These are phyloP conservation scores for Trichoderma pleuroti DNA, from an alignment of 2,329 filamentous ascomycete genomes.

Conservation along the genomic window DNA sequence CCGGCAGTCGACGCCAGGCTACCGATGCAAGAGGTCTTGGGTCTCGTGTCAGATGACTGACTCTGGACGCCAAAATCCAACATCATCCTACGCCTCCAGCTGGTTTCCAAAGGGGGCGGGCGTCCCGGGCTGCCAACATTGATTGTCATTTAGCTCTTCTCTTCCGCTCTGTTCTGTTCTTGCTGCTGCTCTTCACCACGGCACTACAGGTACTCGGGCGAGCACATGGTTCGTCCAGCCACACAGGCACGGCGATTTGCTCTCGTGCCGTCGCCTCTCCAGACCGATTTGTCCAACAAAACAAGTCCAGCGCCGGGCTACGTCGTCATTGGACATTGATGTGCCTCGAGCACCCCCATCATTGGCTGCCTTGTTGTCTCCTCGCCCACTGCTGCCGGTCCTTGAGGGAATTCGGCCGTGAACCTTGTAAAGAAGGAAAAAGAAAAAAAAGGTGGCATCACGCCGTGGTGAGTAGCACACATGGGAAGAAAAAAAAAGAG, in stretches of 20 bases:
- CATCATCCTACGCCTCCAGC: neutral
- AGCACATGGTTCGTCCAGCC: neutral
- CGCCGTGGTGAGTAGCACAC: neutral
- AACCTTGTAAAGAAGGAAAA: neutral
- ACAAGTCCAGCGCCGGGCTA: neutral
- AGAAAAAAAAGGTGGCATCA: neutral
- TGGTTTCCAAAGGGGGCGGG: neutral
- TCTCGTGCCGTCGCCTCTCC: neutral
- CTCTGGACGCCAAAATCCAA: constrained; percentile 17
- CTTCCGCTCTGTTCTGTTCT: neutral
- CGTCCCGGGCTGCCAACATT: neutral
- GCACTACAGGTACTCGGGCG: neutral
- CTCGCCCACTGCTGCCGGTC: neutral
- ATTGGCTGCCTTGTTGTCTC: constrained; percentile 4
- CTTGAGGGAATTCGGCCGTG: neutral
- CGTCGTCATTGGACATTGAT: constrained; percentile 13
- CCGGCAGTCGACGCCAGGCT: constrained; percentile 10
- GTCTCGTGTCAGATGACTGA: constrained; percentile 17
- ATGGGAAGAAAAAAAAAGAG: neutral
- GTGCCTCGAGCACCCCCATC: neutral
- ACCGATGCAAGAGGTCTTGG: constrained; percentile 12
- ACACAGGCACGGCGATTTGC: constrained; percentile 1
- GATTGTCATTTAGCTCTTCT: neutral
- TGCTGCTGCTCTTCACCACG: neutral
- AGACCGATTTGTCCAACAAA: neutral